phyloP scores from a whole-genome alignment of 2,329 filamentous ascomycete species.

The Nakataea oryzae region DNA sequence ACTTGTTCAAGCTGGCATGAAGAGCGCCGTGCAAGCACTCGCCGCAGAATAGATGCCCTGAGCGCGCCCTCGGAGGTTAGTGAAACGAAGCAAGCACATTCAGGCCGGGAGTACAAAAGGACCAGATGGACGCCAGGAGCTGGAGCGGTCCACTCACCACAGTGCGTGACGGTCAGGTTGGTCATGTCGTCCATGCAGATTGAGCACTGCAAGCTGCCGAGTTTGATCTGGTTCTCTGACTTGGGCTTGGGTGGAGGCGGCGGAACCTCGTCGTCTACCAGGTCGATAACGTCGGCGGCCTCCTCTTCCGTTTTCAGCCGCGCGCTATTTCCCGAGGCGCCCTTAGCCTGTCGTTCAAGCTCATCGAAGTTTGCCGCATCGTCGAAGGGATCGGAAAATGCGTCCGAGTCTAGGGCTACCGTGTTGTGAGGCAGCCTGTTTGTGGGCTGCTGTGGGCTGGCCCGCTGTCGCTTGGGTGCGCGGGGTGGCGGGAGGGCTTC shows the following conservation, averaged over 20 bases:
- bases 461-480: background rate
- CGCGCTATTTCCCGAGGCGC: background rate
- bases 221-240: slow-evolving; percentile 37
- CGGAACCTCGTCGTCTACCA: slow-evolving; percentile 31
- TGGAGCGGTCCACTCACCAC: slow-evolving; percentile 38
- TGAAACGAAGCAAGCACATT: background rate
- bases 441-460: background rate
- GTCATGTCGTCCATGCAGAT: slow-evolving; percentile 57
- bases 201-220: slow-evolving; percentile 51
- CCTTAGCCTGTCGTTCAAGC: slow-evolving; percentile 12
- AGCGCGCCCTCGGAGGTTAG: background rate
- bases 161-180: slow-evolving; percentile 52
- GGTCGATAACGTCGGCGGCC: slow-evolving; percentile 22
- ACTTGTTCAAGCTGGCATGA: slow-evolving; percentile 42
- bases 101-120: slow-evolving; percentile 3
- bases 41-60: slow-evolving; percentile 56
- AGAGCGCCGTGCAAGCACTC: slow-evolving; percentile 52
- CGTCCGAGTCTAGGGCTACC: background rate
- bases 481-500: background rate
- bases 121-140: background rate
- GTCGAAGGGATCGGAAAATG: background rate
- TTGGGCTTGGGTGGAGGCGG: slow-evolving; percentile 23
- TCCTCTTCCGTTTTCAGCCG: slow-evolving; percentile 6
- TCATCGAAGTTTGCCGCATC: slow-evolving; percentile 4
- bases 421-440: slow-evolving; percentile 12